These are phyloP conservation scores for Penicillium brevicompactum DNA, from an alignment of 2,329 filamentous ascomycete genomes.

Conservation along the genomic window DNA sequence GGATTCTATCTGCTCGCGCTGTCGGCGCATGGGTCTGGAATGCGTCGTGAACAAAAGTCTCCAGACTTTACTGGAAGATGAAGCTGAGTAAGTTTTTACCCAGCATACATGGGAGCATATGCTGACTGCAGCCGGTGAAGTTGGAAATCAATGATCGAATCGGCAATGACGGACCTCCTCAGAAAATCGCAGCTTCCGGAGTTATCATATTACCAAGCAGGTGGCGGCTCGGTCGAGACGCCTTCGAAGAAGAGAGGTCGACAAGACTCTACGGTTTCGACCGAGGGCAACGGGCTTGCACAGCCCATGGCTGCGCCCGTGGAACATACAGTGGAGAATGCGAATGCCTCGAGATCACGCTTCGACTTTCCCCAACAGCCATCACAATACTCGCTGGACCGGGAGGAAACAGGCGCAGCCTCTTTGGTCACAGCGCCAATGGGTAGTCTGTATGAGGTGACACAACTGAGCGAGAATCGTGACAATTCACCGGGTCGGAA, in stretches of 20 bases:
- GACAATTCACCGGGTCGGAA: constrained; percentile 35
- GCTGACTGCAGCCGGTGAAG: constrained; percentile 24
- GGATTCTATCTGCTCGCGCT: constrained; percentile 53
- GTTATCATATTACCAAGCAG: constrained; percentile 40
- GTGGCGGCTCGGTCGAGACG: constrained; percentile 31
- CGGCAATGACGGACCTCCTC: constrained; percentile 42
- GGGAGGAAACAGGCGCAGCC: constrained; percentile 39
- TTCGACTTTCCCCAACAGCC: constrained; percentile 29
- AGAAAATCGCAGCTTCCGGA: constrained; percentile 41
- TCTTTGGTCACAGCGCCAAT: constrained; percentile 47
- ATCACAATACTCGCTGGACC: constrained; percentile 38
- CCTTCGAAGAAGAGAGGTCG: constrained; percentile 33
- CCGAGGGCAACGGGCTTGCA: constrained; percentile 28
- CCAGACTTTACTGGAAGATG: constrained; percentile 52
- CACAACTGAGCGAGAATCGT: constrained; percentile 43
- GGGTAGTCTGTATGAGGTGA: constrained; percentile 54
- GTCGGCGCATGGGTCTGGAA: constrained; percentile 52
- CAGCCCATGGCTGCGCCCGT: constrained; percentile 18
- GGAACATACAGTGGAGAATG: constrained; percentile 12
- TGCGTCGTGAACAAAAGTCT: constrained; percentile 57
- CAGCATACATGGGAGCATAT: background rate
- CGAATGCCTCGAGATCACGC: constrained; percentile 22
- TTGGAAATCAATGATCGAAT: constrained; percentile 43
- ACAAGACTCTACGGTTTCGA: constrained; percentile 37
- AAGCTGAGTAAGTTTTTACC: constrained; percentile 44